Evolutionary conservation across 2,329 filamentous ascomycete species (phyloP), one percentile per base, ranked within the genome.

Genomic region (Xylariaceae sp.): DNA sequence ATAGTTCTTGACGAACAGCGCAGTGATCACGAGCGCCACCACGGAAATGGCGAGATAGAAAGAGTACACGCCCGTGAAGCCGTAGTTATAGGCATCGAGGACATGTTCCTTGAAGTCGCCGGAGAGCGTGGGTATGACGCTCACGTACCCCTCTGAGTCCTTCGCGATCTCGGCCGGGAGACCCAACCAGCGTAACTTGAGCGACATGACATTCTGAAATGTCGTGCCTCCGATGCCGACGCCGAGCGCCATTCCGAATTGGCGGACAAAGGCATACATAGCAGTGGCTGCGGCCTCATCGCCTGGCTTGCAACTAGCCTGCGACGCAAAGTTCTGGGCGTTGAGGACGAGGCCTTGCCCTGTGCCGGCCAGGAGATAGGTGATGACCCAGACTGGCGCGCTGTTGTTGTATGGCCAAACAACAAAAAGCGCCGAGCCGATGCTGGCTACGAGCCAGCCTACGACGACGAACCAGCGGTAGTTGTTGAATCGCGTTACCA

Each of bases 201-300:
- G 48, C 28, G 58, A 55, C 70, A 71, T 71, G 44, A 70, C 60
- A 56, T 75, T 74, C 46, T 75, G 73, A 61, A 74, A 74, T 7
- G 69, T 63, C 19, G 72, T 71, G 11, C 70, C 70, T 39, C 71
- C 67, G 33, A 75, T 61, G 42, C 71, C 72, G 14, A 75, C 68
- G 31, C 73, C 73, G n/a, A 74, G 57, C 2, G 71, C 67, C 64
- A 71, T 71, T 50, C 73, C 72, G 45, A 75, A 63, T 17, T 70
- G 70, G 6, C 73, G 69, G 54, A 70, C 60, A 45, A 75, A 75
- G 14, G 65, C 66, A 52, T 73, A 75, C 66, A 73, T 74, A 47
- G 69, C 67, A 0, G 70, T 67, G 0, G 73, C 72, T 9, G 65
- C 62, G 0, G 62, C 71, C 47, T 71, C 71, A 42, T 74, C 69